Percentiles rank a stretch among this genome's conserved stretches.
phyloP scores from a whole-genome alignment of 495 filamentous ascomycete species.

The Penicillium atrosanguineum region DNA sequence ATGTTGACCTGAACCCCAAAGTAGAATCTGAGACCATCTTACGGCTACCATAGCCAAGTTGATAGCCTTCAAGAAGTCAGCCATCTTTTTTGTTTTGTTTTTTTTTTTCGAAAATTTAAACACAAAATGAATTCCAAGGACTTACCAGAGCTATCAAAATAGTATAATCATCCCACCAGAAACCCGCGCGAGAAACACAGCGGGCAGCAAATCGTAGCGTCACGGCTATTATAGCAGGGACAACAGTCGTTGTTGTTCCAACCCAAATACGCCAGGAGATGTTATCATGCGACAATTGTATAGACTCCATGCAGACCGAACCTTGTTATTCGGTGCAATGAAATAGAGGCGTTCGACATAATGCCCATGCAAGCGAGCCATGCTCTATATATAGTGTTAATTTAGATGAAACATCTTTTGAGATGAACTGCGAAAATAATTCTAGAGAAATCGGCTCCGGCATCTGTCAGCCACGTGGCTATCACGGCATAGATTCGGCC shows the following conservation, averaged over 20 bases:
- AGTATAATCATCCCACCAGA: conserved; percentile 43
- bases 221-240: conserved; percentile 33
- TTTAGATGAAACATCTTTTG: not conserved
- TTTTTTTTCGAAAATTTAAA: not conserved
- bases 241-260: conserved; percentile 28
- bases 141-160: conserved; percentile 30
- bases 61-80: conserved; percentile 7
- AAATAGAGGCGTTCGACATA: not conserved
- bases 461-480: not conserved
- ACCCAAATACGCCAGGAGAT: conserved; percentile 26
- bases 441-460: not conserved
- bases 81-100: too few species aligned
- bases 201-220: conserved; percentile 27
- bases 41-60: conserved; percentile 25
- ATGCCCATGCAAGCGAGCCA: not conserved
- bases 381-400: not conserved
- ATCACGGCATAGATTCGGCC: not conserved
- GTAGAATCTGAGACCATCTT: conserved; percentile 20
- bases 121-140: not conserved
- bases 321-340: not conserved
- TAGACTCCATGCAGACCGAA: conserved; percentile 11
- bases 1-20: conserved; percentile 17
- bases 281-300: conserved; percentile 1
- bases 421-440: not conserved
- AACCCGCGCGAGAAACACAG: conserved; percentile 21